These are phyloP conservation scores for Ophiognomonia clavigignenti-juglandacearum DNA, from an alignment of 2,329 filamentous ascomycete genomes.

Conservation along the genomic window DNA sequence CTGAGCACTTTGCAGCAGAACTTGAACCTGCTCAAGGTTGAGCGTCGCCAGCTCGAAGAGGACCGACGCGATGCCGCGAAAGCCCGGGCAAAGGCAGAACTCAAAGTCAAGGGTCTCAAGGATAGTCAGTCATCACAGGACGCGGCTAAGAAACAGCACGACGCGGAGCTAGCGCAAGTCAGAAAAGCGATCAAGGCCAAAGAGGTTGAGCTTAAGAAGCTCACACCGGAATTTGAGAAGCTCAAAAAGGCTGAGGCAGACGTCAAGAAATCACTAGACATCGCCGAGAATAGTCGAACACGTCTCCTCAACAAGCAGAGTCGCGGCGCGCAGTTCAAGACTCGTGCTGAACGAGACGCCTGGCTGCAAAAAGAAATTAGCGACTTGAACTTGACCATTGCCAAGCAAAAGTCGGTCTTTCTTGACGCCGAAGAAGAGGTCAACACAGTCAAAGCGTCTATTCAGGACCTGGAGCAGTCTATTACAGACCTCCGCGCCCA, in stretches of 20 bases:
- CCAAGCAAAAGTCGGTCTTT: conserved; percentile 76
- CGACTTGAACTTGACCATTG: conserved; percentile 70
- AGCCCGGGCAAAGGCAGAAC: conserved; percentile 75
- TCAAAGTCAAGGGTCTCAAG: conserved; percentile 76
- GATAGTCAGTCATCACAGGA: conserved; percentile 78
- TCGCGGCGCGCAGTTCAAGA: conserved; percentile 80
- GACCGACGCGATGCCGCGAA: conserved; percentile 81
- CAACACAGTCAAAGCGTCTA: conserved; percentile 62
- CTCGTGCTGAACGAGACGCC: conserved; percentile 80
- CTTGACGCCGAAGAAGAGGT: conserved; percentile 84
- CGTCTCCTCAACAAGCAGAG: conserved; percentile 90
- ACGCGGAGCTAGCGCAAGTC: conserved; percentile 66
- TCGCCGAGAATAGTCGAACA: conserved; percentile 68
- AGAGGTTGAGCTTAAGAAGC: conserved; percentile 67
- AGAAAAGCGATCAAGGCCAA: conserved; percentile 69
- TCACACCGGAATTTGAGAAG: conserved; percentile 73
- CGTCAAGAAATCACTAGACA: conserved; percentile 66
- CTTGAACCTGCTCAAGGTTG: conserved; percentile 77
- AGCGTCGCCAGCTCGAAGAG: conserved; percentile 82
- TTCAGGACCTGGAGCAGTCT: conserved; percentile 67
- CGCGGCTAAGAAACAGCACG: conserved; percentile 65
- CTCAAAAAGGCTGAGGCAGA: conserved; percentile 69
- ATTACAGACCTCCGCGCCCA: conserved; percentile 65
- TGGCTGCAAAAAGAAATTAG: conserved; percentile 78
- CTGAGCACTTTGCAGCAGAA: conserved; percentile 78